A percentile compares a stretch with the other conserved stretches of the same genome.
Conservation (phyloP, 345 rosid species). For the Syzygium jambos region DNA sequence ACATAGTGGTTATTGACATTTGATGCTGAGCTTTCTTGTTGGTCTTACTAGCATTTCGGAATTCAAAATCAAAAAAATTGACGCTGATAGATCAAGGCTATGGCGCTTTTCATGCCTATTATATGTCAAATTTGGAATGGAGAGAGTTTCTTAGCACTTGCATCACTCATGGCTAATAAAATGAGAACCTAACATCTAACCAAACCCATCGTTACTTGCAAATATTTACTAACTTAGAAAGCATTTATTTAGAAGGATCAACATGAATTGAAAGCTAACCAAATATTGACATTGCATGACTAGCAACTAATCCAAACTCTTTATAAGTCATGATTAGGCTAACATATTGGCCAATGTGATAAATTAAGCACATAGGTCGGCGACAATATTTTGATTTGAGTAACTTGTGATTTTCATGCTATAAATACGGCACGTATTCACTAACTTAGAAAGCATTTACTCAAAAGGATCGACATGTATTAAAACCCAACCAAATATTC, state of each 20-base stretch:
- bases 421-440: neutral
- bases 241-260: too few relatives aligned
- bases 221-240: too few relatives aligned
- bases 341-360: too few relatives aligned
- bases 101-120: neutral
- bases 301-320: too few relatives aligned
- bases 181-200: neutral
- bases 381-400: neutral
- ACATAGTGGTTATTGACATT: neutral
- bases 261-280: too few relatives aligned
- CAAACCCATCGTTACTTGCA: rapidly evolving
- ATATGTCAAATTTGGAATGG: neutral
- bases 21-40: neutral
- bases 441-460: neutral
- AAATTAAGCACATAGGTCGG: neutral
- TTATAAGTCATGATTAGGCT: too few relatives aligned
- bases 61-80: neutral
- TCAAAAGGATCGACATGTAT: neutral
- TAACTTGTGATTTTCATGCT: neutral
- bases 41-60: neutral
- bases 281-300: too few relatives aligned
- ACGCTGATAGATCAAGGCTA: neutral
- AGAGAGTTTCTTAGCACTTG: neutral
- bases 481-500: neutral
- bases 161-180: neutral